phyloP scores from a whole-genome alignment of 306 rosid species.

The Cucurbita ficifolia region DNA sequence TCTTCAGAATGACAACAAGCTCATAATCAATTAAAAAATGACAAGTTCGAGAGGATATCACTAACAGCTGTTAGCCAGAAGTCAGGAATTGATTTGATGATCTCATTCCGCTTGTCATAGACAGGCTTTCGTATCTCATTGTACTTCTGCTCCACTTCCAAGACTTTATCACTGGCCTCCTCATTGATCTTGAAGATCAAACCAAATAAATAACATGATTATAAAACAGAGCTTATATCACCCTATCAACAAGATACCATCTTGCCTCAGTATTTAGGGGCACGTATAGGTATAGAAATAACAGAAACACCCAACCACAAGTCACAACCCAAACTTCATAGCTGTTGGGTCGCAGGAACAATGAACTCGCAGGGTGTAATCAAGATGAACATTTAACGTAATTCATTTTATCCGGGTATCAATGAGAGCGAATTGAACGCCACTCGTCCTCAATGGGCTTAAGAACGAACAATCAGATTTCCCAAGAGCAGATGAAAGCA shows the following conservation, averaged over 20 bases:
- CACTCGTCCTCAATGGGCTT: neutral
- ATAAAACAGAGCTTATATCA: neutral
- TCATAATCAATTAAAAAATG: neutral
- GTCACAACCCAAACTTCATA: neutral
- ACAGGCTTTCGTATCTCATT: conserved; percentile 73
- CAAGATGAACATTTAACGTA: neutral
- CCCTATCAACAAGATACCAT: neutral
- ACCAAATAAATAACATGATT: neutral
- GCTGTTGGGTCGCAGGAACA: neutral
- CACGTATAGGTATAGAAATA: neutral
- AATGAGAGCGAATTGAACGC: neutral
- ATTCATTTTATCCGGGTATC: neutral
- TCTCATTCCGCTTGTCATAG: conserved; percentile 62
- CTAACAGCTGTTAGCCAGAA: conserved; percentile 91
- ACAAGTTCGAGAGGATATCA: conserved; percentile 2
- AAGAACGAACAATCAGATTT: neutral
- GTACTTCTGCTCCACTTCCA: conserved; percentile 81
- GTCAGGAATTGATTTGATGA: conserved; percentile 70
- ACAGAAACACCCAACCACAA: neutral
- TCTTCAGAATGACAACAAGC: neutral
- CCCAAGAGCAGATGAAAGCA: neutral
- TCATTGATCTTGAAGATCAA: conserved; percentile 55
- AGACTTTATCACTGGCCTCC: conserved; percentile 80
- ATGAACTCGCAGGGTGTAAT: neutral
- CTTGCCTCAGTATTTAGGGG: neutral